Percentiles rank a stretch among this genome's conserved stretches.
phyloP scores from a whole-genome alignment of 768 basidiomycete species.

The Lactifluus subvellereus region DNA sequence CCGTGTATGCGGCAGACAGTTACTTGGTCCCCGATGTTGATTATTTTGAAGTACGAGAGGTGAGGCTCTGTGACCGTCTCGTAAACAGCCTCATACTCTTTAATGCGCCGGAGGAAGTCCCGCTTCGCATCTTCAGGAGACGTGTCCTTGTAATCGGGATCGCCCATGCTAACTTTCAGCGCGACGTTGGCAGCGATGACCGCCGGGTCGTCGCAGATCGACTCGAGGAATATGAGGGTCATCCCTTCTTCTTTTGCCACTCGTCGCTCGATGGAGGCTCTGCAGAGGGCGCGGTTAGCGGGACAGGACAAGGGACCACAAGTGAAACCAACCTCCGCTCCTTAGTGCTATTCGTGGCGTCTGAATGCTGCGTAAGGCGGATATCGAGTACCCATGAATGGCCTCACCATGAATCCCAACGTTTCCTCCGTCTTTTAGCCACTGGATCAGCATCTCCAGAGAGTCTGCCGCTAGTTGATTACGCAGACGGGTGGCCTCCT shows the following conservation, averaged over 20 bases:
- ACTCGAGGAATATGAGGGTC: slow-evolving; percentile 89
- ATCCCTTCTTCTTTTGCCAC: slow-evolving; percentile 84
- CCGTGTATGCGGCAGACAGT: slow-evolving; percentile 84
- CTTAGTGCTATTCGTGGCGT: slow-evolving; percentile 92
- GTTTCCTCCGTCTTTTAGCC: slow-evolving; percentile 94
- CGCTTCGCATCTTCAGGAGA: slow-evolving; percentile 77
- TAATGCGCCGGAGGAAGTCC: slow-evolving; percentile 89
- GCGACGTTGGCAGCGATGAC: slow-evolving; percentile 95
- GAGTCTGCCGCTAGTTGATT: slow-evolving; percentile 87
- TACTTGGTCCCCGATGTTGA: slow-evolving; percentile 89
- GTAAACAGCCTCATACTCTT: slow-evolving; percentile 91
- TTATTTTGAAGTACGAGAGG: slow-evolving; percentile 85
- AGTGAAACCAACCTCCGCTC: slow-evolving; percentile 52
- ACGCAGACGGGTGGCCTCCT: slow-evolving; percentile 65
- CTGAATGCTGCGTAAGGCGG: slow-evolving; percentile 37
- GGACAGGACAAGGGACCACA: background rate
- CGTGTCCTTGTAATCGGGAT: slow-evolving; percentile 94
- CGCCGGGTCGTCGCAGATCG: slow-evolving; percentile 87
- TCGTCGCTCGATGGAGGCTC: slow-evolving; percentile 78
- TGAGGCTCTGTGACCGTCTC: slow-evolving; percentile 91
- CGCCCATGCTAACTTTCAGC: slow-evolving; percentile 91
- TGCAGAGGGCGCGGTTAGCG: slow-evolving; percentile 28
- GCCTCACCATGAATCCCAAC: slow-evolving; percentile 90
- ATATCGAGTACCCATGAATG: background rate
- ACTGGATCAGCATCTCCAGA: slow-evolving; percentile 88